phyloP scores from a whole-genome alignment of 345 rosid genomes.

The Dipteronia dyeriana region DNA sequence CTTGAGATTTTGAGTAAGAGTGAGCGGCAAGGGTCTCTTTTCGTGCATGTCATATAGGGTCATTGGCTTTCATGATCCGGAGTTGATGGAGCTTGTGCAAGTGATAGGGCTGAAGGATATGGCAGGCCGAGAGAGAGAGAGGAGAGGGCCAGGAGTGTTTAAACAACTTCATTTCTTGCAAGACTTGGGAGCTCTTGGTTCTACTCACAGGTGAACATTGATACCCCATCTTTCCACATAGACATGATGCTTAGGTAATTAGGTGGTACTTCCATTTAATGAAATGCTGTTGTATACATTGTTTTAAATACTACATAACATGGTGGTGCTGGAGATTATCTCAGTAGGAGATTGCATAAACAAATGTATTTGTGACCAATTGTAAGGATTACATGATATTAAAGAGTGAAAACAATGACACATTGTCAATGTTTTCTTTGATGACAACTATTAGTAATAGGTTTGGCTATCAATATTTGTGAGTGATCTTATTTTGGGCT shows the following conservation, averaged over 20 bases:
- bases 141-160: too few relatives aligned
- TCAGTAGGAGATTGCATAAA: background rate
- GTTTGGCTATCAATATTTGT: background rate
- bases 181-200: conserved; percentile 49
- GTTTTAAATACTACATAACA: background rate
- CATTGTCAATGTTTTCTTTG: background rate
- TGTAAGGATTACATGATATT: background rate
- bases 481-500: background rate
- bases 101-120: too few relatives aligned
- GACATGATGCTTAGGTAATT: background rate
- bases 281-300: background rate
- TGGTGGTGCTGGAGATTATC: background rate
- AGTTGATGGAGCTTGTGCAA: too few relatives aligned
- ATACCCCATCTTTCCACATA: background rate
- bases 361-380: background rate
- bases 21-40: too few relatives aligned
- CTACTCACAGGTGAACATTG: conserved; percentile 76
- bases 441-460: background rate
- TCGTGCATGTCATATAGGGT: too few relatives aligned
- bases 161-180: conserved; percentile 66
- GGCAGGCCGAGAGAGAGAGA: too few relatives aligned
- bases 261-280: background rate
- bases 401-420: too few relatives aligned
- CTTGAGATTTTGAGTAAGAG: too few relatives aligned
- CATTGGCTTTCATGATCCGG: too few relatives aligned